phyloP scores from a whole-genome alignment of 148 eudicot species.

The Dysphania ambrosioides region DNA sequence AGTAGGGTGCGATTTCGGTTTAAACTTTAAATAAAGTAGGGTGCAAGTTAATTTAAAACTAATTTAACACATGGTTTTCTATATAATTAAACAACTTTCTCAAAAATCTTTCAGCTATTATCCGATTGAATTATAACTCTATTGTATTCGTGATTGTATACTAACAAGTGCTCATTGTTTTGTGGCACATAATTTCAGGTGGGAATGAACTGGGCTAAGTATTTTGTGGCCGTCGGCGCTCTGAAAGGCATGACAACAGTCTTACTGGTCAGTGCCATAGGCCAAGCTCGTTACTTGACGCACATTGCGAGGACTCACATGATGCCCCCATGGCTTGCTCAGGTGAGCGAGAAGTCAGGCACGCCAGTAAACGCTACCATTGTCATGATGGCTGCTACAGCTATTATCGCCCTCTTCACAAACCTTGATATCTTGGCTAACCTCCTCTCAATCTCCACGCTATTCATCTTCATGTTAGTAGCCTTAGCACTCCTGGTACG shows the following conservation, averaged over 20 bases:
- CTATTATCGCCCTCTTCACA: conserved; percentile 44
- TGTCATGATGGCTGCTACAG: conserved; percentile 34
- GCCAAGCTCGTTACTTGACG: conserved; percentile 54
- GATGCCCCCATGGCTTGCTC: conserved; percentile 47
- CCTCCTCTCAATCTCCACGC: conserved; percentile 56
- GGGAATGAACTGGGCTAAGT: conserved; percentile 54
- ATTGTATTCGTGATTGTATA: not conserved
- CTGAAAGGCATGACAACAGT: conserved; percentile 59
- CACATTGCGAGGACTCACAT: conserved; percentile 58
- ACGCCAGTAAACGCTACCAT: conserved; percentile 54
- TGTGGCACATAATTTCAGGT: conserved; percentile 5
- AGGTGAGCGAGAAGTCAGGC: conserved; percentile 36
- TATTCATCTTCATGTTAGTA: conserved; percentile 46
- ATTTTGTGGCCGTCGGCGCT: conserved; percentile 46
- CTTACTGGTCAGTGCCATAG: conserved; percentile 33
- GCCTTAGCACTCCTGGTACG: conserved; percentile 48
- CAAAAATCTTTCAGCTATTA: too few species aligned
- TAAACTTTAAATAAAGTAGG: too few species aligned
- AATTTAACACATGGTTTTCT: too few species aligned
- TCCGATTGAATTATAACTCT: not conserved
- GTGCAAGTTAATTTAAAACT: too few species aligned
- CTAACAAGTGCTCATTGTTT: not conserved
- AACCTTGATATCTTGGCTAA: conserved; percentile 38
- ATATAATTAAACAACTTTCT: too few species aligned
- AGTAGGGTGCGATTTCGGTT: too few species aligned